A percentile compares a stretch with the other conserved stretches of the same genome.
Conservation (phyloP, 768 basidiomycete genomes). For the Mycena vulgaris region DNA sequence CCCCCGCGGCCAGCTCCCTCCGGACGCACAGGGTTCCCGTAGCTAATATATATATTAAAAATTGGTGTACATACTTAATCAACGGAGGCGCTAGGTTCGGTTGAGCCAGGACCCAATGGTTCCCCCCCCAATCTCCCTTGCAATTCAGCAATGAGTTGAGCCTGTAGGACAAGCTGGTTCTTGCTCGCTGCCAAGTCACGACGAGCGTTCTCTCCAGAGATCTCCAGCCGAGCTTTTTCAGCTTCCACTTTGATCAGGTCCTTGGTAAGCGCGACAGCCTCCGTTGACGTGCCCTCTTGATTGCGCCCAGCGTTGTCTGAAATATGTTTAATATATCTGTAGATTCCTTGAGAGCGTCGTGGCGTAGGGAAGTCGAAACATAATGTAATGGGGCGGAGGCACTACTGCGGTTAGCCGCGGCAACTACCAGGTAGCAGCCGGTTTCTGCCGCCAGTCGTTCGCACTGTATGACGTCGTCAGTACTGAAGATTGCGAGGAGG, state of each 20-base stretch:
- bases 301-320: background rate
- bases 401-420: background rate
- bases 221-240: background rate
- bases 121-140: background rate
- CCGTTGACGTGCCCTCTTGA: background rate
- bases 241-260: background rate
- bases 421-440: background rate
- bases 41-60: no score
- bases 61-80: no score
- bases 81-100: no score
- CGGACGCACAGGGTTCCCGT: no score
- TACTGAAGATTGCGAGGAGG: background rate
- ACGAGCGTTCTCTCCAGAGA: background rate
- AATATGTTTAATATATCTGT: background rate
- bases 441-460: background rate
- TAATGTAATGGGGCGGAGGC: background rate
- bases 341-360: background rate
- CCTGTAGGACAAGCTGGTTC: background rate
- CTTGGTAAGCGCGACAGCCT: background rate
- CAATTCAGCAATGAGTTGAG: background rate
- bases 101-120: no score
- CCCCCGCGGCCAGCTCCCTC: no score
- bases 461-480: constrained; percentile 1
- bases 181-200: background rate
- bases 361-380: background rate